A percentile compares a stretch with the other conserved stretches of the same genome.
Conservation (phyloP, 2,329 filamentous ascomycete species). For the Coniochaeta hoffmannii region DNA sequence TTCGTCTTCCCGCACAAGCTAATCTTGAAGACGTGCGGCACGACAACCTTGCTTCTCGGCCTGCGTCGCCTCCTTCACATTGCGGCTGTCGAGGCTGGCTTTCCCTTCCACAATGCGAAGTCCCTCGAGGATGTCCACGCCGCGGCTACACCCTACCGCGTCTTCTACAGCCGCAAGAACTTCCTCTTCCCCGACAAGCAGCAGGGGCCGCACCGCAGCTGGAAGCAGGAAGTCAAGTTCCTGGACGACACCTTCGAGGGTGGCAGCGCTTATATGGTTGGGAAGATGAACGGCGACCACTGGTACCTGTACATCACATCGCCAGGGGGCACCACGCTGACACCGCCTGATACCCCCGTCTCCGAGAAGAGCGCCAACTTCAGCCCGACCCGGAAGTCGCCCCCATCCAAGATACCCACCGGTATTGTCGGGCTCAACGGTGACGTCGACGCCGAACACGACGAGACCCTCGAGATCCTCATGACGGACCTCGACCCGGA, state of each 20-base stretch:
- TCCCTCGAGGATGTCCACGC: slow-evolving; percentile 60
- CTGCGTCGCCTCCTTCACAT: slow-evolving; percentile 89
- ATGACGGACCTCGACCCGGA: slow-evolving; percentile 66
- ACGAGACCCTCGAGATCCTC: slow-evolving; percentile 70
- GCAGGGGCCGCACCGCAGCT: slow-evolving; percentile 90
- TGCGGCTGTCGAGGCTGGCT: slow-evolving; percentile 80
- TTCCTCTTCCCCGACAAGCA: slow-evolving; percentile 94
- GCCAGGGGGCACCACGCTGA: slow-evolving; percentile 63
- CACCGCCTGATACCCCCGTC: slow-evolving; percentile 73
- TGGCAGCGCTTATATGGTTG: slow-evolving; percentile 98
- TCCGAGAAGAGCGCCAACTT: slow-evolving; percentile 29
- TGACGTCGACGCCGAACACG: slow-evolving; percentile 41
- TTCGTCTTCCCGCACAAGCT: slow-evolving; percentile 99
- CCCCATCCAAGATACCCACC: slow-evolving; percentile 43
- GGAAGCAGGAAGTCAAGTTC: slow-evolving; percentile 90
- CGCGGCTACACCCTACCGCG: slow-evolving; percentile 82
- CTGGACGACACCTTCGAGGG: slow-evolving; percentile 86
- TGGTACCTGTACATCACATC: slow-evolving; percentile 98
- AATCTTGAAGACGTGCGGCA: slow-evolving; percentile 96
- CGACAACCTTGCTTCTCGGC: slow-evolving; percentile 85
- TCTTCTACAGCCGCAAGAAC: slow-evolving; percentile 99
- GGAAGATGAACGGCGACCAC: slow-evolving; percentile 99
- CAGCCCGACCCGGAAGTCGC: slow-evolving; percentile 25
- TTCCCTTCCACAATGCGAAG: slow-evolving; percentile 68
- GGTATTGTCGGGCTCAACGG: slow-evolving; percentile 30